Conservation (phyloP, 345 rosid species). For the Aquilaria sinensis region DNA sequence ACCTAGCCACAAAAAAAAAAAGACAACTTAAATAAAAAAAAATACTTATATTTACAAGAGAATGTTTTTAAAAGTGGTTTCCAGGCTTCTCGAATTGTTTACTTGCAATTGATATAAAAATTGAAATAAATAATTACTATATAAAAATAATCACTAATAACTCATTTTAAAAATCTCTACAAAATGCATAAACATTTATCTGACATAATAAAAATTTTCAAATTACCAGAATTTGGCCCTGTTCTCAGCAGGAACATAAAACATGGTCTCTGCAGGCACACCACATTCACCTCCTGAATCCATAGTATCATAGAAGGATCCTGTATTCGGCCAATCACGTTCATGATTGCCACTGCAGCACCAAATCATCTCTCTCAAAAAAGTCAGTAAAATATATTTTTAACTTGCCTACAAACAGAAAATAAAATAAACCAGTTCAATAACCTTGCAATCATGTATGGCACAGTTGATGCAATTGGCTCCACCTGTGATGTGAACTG, state of each 20-base stretch:
- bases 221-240: slow-evolving; percentile 62
- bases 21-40: no score
- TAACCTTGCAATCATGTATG: slow-evolving; percentile 79
- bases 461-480: slow-evolving; percentile 61
- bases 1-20: no score
- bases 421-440: slow-evolving; percentile 1
- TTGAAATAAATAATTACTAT: no score
- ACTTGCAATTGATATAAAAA: no score
- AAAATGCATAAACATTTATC: no score
- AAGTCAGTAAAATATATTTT: background rate
- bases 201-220: background rate
- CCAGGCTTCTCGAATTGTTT: no score
- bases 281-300: slow-evolving; percentile 62
- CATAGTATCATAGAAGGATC: slow-evolving; percentile 41
- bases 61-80: no score
- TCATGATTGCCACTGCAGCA: slow-evolving; percentile 68
- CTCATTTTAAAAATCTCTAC: no score
- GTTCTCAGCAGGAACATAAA: slow-evolving; percentile 51
- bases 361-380: background rate
- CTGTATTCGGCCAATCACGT: slow-evolving; percentile 69
- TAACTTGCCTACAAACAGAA: background rate
- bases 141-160: no score
- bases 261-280: slow-evolving; percentile 47
- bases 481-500: slow-evolving; percentile 82
- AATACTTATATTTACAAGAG: no score